Evolutionary conservation across 495 filamentous ascomycete species (phyloP).

Genomic region (Trichoderma orchidacearum): DNA sequence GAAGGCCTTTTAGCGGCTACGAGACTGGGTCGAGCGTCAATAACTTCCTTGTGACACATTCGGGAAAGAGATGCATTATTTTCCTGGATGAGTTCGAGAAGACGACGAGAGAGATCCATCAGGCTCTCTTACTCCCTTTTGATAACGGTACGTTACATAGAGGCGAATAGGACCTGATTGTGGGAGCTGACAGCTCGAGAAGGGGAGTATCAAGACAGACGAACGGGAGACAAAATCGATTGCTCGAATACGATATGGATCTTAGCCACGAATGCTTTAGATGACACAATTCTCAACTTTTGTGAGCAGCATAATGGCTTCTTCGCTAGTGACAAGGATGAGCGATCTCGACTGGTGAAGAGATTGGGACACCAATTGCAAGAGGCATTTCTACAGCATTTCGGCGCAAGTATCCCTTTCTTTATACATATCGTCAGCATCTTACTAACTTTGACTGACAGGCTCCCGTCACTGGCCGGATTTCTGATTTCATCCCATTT

Average conservation of each 20-base stretch:
- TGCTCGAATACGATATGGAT: slow-evolving; percentile 45
- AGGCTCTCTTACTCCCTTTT: slow-evolving; percentile 30
- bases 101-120: slow-evolving; percentile 25
- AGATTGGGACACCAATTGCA: slow-evolving; percentile 11
- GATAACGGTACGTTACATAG: slow-evolving; percentile 21
- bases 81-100: slow-evolving; percentile 50
- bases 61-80: slow-evolving; percentile 27
- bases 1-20: slow-evolving; percentile 15
- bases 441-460: not conserved
- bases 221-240: slow-evolving; percentile 23
- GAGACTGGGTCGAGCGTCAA: slow-evolving; percentile 32
- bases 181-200: not conserved
- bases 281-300: slow-evolving; percentile 24
- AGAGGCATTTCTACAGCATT: slow-evolving; percentile 16
- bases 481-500: slow-evolving; percentile 30
- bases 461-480: slow-evolving; percentile 25
- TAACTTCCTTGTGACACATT: slow-evolving; percentile 35
- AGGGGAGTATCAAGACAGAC: slow-evolving; percentile 7
- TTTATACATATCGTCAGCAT: not conserved
- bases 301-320: slow-evolving; percentile 12
- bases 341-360: slow-evolving; percentile 6
- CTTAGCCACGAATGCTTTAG: slow-evolving; percentile 35
- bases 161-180: too few species aligned
- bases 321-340: slow-evolving; percentile 7
- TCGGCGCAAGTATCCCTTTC: not conserved